Conservation (phyloP, 2,329 filamentous ascomycete species). For the Anthostomella pinea region DNA sequence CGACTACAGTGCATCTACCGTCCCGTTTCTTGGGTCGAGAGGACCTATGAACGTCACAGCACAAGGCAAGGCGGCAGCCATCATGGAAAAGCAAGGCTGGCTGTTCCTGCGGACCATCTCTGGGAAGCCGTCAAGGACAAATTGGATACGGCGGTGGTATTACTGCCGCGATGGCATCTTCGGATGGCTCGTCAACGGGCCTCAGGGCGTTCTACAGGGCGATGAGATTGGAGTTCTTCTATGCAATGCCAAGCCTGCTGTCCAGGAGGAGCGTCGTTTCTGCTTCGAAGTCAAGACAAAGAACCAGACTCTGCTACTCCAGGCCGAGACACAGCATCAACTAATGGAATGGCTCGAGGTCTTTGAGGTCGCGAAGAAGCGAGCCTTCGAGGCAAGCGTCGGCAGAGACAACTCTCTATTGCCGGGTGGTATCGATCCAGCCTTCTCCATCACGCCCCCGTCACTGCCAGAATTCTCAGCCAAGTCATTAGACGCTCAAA, state of each 20-base stretch:
- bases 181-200: slow-evolving; percentile 84
- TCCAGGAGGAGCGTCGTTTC: slow-evolving; percentile 90
- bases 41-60: slow-evolving; percentile 64
- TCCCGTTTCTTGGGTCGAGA: slow-evolving; percentile 76
- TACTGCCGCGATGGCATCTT: slow-evolving; percentile 96
- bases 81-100: slow-evolving; percentile 90
- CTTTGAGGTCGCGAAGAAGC: slow-evolving; percentile 91
- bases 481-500: slow-evolving; percentile 66
- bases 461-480: slow-evolving; percentile 88
- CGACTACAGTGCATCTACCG: slow-evolving; percentile 85
- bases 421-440: slow-evolving; percentile 60
- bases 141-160: slow-evolving; percentile 91
- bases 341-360: slow-evolving; percentile 93
- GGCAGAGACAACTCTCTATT: slow-evolving; percentile 46
- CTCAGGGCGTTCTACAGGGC: slow-evolving; percentile 86
- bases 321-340: slow-evolving; percentile 88
- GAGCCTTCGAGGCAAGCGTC: slow-evolving; percentile 74
- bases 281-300: slow-evolving; percentile 99
- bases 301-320: slow-evolving; percentile 81
- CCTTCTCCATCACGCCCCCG: slow-evolving; percentile 89
- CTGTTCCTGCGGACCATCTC: slow-evolving; percentile 77
- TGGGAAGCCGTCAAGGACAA: slow-evolving; percentile 85
- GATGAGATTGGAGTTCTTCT: slow-evolving; percentile 94
- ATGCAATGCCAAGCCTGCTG: slow-evolving; percentile 86
- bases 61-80: slow-evolving; percentile 46